Conservation (phyloP, 108 stramenopile species). For the Cyclotella atomus region DNA sequence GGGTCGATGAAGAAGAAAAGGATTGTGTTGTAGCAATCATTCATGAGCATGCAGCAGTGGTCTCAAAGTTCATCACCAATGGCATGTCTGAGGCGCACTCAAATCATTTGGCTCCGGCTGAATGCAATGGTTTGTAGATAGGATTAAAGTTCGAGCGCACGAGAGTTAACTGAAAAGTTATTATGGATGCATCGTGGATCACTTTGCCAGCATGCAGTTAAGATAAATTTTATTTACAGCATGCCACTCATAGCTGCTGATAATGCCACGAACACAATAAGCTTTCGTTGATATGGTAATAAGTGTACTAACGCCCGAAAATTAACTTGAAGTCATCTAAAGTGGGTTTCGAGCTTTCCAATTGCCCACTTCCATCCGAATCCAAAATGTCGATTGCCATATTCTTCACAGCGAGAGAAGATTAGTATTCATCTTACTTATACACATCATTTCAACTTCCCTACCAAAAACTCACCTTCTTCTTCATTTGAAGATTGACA, state of each 20-base stretch:
- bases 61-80: slow-evolving; percentile 12
- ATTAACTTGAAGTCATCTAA: slow-evolving; percentile 81
- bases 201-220: too few species aligned
- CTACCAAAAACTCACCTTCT: slow-evolving; percentile 52
- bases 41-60: slow-evolving; percentile 27
- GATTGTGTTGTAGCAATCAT: slow-evolving; percentile 21
- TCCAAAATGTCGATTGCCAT: slow-evolving; percentile 70
- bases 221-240: too few species aligned
- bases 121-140: slow-evolving; percentile 14
- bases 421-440: not conserved
- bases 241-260: too few species aligned
- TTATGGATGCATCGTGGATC: too few species aligned
- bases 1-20: slow-evolving; percentile 9
- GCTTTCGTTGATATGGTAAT: too few species aligned
- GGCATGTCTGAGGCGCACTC: slow-evolving; percentile 8
- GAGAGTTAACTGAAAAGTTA: too few species aligned
- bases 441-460: too few species aligned
- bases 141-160: too few species aligned
- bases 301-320: too few species aligned
- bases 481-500: slow-evolving; percentile 70
- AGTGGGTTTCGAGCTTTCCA: slow-evolving; percentile 57
- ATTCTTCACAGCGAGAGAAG: slow-evolving; percentile 1
- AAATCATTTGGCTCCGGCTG: slow-evolving; percentile 19
- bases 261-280: too few species aligned
- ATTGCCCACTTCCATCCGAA: slow-evolving; percentile 23